Evolutionary conservation across 164 flowering plant genomes (phyloP).

Genomic region (Nymphaea thermarum): DNA sequence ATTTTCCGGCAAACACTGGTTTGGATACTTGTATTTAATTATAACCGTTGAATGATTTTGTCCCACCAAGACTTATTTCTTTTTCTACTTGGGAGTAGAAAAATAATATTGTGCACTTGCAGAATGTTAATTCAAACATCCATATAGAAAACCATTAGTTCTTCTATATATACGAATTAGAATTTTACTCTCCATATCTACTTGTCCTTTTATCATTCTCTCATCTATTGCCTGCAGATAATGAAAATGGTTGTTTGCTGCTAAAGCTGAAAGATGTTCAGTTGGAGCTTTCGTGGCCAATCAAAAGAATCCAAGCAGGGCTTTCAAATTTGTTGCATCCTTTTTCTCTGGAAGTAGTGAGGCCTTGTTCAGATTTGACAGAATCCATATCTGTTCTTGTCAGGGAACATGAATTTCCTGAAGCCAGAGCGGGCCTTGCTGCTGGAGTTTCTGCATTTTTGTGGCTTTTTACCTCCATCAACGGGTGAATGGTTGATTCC

Average conservation of each 20-base stretch:
- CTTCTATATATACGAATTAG: no score
- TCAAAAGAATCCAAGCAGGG: conserved; percentile 36
- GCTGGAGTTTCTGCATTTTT: conserved; percentile 75
- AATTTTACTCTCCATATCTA: no score
- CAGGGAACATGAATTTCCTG: conserved; percentile 67
- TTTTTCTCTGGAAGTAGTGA: conserved; percentile 27
- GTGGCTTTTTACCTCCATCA: conserved; percentile 68
- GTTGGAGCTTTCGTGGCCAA: conserved; percentile 76
- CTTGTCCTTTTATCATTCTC: not conserved
- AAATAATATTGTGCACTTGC: no score
- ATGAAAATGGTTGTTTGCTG: conserved; percentile 33
- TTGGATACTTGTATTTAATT: no score
- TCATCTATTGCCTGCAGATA: conserved; percentile 20
- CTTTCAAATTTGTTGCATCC: conserved; percentile 25
- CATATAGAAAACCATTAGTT: no score
- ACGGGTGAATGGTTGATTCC: conserved; percentile 31
- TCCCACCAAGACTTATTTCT: no score
- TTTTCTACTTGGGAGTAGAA: no score
- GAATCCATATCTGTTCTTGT: conserved; percentile 40
- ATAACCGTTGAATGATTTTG: no score
- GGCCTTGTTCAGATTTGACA: conserved; percentile 42
- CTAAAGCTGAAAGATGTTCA: conserved; percentile 60
- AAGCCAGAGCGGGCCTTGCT: conserved; percentile 64
- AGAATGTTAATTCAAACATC: no score
- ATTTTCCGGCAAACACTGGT: no score